Percentiles rank a stretch among this genome's conserved stretches.
Evolutionary conservation across 2,329 filamentous ascomycete genomes (phyloP).

Genomic region (Ophiostoma himal-ulmi): DNA sequence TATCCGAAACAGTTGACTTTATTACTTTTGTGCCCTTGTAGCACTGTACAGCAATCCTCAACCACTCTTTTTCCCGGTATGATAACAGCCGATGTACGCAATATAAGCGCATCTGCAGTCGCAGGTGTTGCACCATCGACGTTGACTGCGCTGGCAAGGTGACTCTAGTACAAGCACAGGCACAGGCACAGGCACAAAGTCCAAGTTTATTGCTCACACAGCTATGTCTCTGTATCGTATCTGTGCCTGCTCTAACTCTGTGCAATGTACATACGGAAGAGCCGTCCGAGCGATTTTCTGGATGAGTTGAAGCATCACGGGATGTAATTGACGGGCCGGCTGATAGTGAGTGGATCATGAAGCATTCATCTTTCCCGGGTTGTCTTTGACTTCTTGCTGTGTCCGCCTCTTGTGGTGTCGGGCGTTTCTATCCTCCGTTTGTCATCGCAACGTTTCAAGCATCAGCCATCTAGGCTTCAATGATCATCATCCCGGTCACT

Average conservation of each 20-base stretch:
- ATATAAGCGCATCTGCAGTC: not conserved
- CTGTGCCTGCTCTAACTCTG: not conserved
- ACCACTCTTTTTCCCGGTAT: not conserved
- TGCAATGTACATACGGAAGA: not conserved
- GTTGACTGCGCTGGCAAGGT: constrained; percentile 4
- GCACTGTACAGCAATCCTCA: not conserved
- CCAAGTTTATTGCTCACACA: not conserved
- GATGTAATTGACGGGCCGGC: not conserved
- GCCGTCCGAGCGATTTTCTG: not conserved
- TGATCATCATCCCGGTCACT: not conserved
- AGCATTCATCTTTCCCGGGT: not conserved
- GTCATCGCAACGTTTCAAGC: not conserved
- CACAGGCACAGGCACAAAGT: not conserved
- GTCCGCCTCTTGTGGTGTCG: too few relatives aligned
- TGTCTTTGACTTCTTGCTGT: not conserved
- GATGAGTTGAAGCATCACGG: not conserved
- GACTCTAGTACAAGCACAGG: not conserved
- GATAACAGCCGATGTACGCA: not conserved
- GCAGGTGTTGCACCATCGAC: not conserved
- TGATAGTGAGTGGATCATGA: not conserved
- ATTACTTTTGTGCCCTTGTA: not conserved
- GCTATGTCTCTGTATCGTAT: not conserved
- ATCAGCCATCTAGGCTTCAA: not conserved
- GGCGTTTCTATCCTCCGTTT: not conserved
- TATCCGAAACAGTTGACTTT: not conserved